These are phyloP conservation scores for Suillus placidus DNA, from an alignment of 768 basidiomycete genomes.

Conservation along the genomic window DNA sequence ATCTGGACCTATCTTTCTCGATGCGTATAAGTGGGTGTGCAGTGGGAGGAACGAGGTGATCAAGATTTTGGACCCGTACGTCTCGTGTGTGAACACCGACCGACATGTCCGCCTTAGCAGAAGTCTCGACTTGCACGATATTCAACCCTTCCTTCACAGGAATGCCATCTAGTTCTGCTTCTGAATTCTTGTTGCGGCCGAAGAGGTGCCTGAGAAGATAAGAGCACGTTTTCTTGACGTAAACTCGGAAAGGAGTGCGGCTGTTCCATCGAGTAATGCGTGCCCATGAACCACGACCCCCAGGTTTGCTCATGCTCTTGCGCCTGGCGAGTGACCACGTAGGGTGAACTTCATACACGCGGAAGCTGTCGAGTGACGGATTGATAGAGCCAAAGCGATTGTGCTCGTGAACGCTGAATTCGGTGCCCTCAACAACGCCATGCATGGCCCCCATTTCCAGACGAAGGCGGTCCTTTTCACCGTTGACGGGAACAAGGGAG, in stretches of 20 bases:
- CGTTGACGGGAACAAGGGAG: constrained; percentile 47
- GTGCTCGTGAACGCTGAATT: constrained; percentile 63
- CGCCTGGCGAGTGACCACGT: constrained; percentile 59
- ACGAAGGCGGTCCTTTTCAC: constrained; percentile 45
- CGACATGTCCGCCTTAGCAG: constrained; percentile 53
- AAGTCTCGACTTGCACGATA: constrained; percentile 47
- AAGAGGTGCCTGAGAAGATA: constrained; percentile 52
- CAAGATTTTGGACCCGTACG: constrained; percentile 48
- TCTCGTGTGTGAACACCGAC: constrained; percentile 44
- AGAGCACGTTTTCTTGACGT: constrained; percentile 49
- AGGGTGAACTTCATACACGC: constrained; percentile 54
- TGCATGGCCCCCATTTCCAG: constrained; percentile 63
- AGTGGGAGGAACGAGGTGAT: constrained; percentile 42
- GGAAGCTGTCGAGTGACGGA: constrained; percentile 50
- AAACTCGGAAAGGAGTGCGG: constrained; percentile 54
- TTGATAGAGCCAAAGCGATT: constrained; percentile 63
- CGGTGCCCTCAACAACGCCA: constrained; percentile 64
- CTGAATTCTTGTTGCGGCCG: constrained; percentile 33
- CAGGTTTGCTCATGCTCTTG: constrained; percentile 36
- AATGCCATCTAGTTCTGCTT: constrained; percentile 30
- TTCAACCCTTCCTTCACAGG: constrained; percentile 44
- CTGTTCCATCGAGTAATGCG: constrained; percentile 57
- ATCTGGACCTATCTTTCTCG: constrained; percentile 34
- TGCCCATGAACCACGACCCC: constrained; percentile 55
- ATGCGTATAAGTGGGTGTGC: constrained; percentile 42